Evolutionary conservation across 441 rosid genomes (phyloP).

Genomic region (Bruguiera hainesii): DNA sequence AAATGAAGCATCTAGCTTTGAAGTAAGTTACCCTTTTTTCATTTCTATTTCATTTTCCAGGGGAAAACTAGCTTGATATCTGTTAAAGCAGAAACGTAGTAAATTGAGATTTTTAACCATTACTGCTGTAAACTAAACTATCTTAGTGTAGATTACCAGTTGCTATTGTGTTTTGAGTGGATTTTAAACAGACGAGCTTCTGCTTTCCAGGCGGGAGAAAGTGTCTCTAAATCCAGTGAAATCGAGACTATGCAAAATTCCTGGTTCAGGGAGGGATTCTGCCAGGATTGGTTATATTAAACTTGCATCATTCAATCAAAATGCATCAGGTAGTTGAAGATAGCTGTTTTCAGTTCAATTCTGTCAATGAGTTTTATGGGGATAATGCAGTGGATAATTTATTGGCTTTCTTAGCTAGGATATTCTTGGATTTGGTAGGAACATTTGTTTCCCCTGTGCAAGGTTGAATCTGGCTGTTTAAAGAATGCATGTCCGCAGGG

Average conservation of each 20-base stretch:
- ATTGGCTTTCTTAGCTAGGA: neutral
- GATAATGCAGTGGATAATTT: neutral
- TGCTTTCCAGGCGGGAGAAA: slow-evolving; percentile 64
- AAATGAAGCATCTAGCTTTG: slow-evolving; percentile 63
- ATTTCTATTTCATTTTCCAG: neutral
- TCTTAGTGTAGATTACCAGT: neutral
- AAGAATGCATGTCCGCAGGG: neutral
- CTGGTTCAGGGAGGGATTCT: slow-evolving; percentile 62
- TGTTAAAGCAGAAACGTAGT: no score
- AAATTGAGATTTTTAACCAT: neutral
- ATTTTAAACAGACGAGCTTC: slow-evolving; percentile 15
- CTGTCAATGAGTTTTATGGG: neutral
- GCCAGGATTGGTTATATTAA: slow-evolving; percentile 88
- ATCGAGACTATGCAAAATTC: slow-evolving; percentile 76
- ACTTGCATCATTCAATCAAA: slow-evolving; percentile 78
- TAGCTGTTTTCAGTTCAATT: slow-evolving; percentile 10
- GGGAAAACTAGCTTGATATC: slow-evolving; percentile 1
- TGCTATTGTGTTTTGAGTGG: neutral
- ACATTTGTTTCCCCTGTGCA: neutral
- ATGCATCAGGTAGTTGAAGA: slow-evolving; percentile 66
- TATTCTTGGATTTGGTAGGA: no score
- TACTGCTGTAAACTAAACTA: neutral
- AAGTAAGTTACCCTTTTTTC: slow-evolving; percentile 39
- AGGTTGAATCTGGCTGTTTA: slow-evolving; percentile 3
- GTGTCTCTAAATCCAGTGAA: slow-evolving; percentile 86